Conservation (phyloP, 2,329 filamentous ascomycete genomes). For the Penicillium janthinellum region DNA sequence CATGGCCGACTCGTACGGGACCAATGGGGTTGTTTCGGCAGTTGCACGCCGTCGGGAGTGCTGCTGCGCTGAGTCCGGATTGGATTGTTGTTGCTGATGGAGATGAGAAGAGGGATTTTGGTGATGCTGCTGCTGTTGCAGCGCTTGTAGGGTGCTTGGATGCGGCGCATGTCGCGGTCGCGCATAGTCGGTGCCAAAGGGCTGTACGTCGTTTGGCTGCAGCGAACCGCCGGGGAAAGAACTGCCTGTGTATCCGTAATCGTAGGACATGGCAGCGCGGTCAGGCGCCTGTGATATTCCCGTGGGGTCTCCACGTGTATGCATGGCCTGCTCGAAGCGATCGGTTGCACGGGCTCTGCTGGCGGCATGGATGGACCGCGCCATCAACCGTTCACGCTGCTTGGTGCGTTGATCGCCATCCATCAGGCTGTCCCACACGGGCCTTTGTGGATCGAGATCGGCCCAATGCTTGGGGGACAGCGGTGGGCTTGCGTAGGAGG, state of each 20-base stretch:
- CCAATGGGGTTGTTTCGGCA: slow-evolving; percentile 39
- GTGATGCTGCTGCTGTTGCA: slow-evolving; percentile 44
- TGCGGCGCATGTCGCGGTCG: slow-evolving; percentile 40
- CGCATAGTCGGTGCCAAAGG: slow-evolving; percentile 64
- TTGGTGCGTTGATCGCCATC: slow-evolving; percentile 75
- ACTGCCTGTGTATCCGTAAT: slow-evolving; percentile 61
- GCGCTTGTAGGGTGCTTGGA: neutral
- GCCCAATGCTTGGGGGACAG: slow-evolving; percentile 66
- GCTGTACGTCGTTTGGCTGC: slow-evolving; percentile 57
- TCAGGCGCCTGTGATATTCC: slow-evolving; percentile 40
- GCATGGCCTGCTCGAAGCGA: slow-evolving; percentile 38
- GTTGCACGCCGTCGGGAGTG: slow-evolving; percentile 34
- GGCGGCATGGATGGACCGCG: slow-evolving; percentile 46
- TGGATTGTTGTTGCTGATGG: neutral
- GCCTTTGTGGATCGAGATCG: slow-evolving; percentile 59
- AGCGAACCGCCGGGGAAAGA: slow-evolving; percentile 46
- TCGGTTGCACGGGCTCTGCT: slow-evolving; percentile 53
- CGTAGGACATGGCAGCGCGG: slow-evolving; percentile 39
- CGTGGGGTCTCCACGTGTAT: slow-evolving; percentile 40
- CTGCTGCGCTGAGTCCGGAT: neutral
- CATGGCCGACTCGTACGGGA: slow-evolving; percentile 64
- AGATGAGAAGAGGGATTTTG: slow-evolving; percentile 47
- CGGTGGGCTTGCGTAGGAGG: slow-evolving; percentile 63
- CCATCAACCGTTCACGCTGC: slow-evolving; percentile 71
- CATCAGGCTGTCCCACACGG: slow-evolving; percentile 63